Base-by-base conservation (phyloP, 176 grass and related monocot genomes). In the Saccharum officinarum region DNA sequence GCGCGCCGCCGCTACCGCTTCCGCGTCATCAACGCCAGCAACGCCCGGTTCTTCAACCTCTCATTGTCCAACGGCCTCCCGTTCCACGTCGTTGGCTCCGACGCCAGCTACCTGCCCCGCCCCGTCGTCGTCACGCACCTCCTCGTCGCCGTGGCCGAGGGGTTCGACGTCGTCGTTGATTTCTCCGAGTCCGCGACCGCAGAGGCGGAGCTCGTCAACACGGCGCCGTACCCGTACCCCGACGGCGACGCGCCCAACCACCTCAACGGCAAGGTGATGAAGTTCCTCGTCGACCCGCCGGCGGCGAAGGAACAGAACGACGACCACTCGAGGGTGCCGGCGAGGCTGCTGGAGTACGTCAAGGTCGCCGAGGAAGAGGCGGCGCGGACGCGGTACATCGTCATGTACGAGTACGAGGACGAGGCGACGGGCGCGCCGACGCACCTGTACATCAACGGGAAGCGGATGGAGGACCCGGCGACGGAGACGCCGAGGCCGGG, bases 391-490 rank as follows among this genome's bases (percentile, higher is more conserved):
- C 62, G 93, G 69, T 92, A 86, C 85, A 90, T 95, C 60, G 85
- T 82, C 41, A 3, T 95, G 73, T 95, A 95, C 82, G 93, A 95
- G 85, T 83, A 95, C 87, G 78, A 90, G 26, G 91, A 87, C 82
- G 9, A 18, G 9, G 55, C 18, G 22, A 80, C 88, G 8, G 86
- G 83, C 6, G 45, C 11, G 22, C 88, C 86, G 38, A 93, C 85
- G 59, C 87, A 92, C 86, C 82, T 97, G 37, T 97, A 93, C 73
- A 97, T 97, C 84, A 97, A 97, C 68, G 94, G 94, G 44, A 88
- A 89, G 64, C 65, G 89, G 12, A 23, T 86, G 64, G 86, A 91
- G 79, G 91, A 97, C 72, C 89, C 87, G 42, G 87, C 69, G 55
- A 97, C 94, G 83, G 94, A 97, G 74, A 97, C 85, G 57, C 94